Base-by-base conservation (phyloP, 345 rosid species). In the Limnanthes douglasii region DNA sequence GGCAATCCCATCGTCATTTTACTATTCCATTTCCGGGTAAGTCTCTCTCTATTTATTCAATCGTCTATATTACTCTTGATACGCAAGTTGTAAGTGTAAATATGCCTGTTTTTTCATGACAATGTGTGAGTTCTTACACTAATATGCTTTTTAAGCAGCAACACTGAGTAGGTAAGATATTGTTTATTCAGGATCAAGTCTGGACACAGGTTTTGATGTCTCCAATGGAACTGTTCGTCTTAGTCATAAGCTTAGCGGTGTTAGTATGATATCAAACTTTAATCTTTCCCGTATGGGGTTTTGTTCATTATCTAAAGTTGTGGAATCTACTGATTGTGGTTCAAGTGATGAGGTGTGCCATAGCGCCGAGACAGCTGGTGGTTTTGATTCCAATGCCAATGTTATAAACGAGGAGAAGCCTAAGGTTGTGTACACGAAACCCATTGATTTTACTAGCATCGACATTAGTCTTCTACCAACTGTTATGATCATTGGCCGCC, bases 401-500 rank as follows among this genome's bases (percentile, higher is more conserved):
- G 18, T 11, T 60, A 8, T 38, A 27, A 51, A 30, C 23, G 20
- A 34, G 18, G 33, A 59, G 41, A 53, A 54, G 33, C 56, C 41
- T 23, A 57, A 49, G 21, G 24, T 39, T 50, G 44, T 51, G 48
- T 41, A 31, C 41, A 29, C 61, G 53, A 66, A 64, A 51, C 72
- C 72, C 4, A 37, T 83, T 25, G 94, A 90, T 53, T 84, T 79
- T 59, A 72, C 94, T 34, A 66, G 72, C 53, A 28, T 84, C 1
- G 79, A 70, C 22, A 56, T 64, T 1, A 57, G 66, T 33, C 42
- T 65, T 35, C 73, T 90, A 57, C 95, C 98, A 8, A 72, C 84
- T 15, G 77, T 90, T 18, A 72, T 84, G 73, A 64, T 90, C 14
- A 54, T 84, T 53, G 98, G 98, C 20, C 73, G 95, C 18, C 95